phyloP scores from a whole-genome alignment of 352 stramenopile species.

The Phytophthora fragariaefolia region DNA sequence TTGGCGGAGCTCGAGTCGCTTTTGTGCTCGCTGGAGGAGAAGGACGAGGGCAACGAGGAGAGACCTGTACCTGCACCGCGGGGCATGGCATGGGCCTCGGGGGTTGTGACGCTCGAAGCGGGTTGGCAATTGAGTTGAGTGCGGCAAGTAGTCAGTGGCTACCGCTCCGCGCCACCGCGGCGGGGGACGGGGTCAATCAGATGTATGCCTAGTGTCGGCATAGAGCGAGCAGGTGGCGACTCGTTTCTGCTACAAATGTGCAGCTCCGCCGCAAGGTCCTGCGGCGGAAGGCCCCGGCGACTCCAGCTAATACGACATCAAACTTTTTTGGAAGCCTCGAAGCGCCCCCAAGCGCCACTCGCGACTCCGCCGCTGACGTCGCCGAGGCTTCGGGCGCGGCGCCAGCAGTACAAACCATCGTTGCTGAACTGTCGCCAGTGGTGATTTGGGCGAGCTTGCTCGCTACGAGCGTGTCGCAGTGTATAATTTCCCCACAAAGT shows the following conservation, averaged over 20 bases:
- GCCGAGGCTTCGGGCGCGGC: neutral
- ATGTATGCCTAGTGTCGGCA: conserved; percentile 23
- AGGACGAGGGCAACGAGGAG: conserved; percentile 31
- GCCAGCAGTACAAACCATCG: conserved; percentile 18
- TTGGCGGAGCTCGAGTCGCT: conserved; percentile 28
- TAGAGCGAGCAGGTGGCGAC: conserved; percentile 32
- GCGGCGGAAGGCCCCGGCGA: conserved; percentile 5
- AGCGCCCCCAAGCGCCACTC: neutral
- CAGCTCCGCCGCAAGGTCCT: neutral
- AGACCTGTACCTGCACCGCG: conserved; percentile 23
- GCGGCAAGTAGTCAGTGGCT: conserved; percentile 22
- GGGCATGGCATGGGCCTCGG: conserved; percentile 42
- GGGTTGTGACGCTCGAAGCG: conserved; percentile 23
- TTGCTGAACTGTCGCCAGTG: conserved; percentile 38
- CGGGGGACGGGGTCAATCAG: conserved; percentile 38
- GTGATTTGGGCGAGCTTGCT: conserved; percentile 31
- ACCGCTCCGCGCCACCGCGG: conserved; percentile 1
- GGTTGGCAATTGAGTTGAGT: conserved; percentile 40
- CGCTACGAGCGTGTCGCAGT: conserved; percentile 26
- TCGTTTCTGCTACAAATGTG: conserved; percentile 42
- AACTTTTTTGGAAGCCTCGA: conserved; percentile 27
- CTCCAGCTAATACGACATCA: conserved; percentile 30
- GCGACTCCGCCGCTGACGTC: neutral
- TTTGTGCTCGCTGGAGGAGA: conserved; percentile 40
- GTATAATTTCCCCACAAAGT: conserved; percentile 30